A percentile compares a stretch with the other conserved stretches of the same genome.
phyloP scores from a whole-genome alignment of 441 rosid species.

The Geranium incanum region DNA sequence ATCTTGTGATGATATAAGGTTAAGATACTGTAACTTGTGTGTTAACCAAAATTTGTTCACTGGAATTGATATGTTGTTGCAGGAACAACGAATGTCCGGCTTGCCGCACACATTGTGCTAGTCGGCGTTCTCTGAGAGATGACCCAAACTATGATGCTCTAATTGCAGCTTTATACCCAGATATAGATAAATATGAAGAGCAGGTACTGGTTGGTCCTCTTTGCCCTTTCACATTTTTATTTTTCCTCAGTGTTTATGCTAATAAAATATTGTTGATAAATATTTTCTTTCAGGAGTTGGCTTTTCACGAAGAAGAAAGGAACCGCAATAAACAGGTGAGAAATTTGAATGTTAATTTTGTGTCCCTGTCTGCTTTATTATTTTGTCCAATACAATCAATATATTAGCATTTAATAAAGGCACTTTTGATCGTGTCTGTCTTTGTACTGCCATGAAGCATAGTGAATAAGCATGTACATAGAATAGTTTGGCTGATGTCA shows the following conservation, averaged over 20 bases:
- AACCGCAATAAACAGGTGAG: conserved; percentile 63
- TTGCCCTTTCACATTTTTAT: conserved; percentile 7
- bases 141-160: conserved; percentile 88
- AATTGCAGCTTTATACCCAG: conserved; percentile 70
- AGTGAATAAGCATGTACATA: not conserved
- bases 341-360: conserved; percentile 3
- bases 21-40: conserved; percentile 2
- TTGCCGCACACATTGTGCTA: conserved; percentile 97
- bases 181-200: conserved; percentile 73
- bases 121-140: conserved; percentile 92
- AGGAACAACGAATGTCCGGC: conserved; percentile 99
- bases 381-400: not conserved
- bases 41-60: conserved; percentile 9
- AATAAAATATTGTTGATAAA: conserved; percentile 1
- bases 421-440: not conserved
- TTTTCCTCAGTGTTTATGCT: conserved; percentile 11
- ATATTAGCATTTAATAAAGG: not conserved
- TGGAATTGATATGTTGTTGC: conserved; percentile 29
- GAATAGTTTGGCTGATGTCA: not conserved
- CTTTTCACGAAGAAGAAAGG: conserved; percentile 57
- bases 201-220: conserved; percentile 45
- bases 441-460: not conserved
- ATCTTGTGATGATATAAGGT: not conserved
- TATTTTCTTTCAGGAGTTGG: conserved; percentile 42
- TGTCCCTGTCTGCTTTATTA: conserved; percentile 9